Evolutionary conservation across 257 asterid genomes (phyloP).

Genomic region (Capsicum rhomboideum): DNA sequence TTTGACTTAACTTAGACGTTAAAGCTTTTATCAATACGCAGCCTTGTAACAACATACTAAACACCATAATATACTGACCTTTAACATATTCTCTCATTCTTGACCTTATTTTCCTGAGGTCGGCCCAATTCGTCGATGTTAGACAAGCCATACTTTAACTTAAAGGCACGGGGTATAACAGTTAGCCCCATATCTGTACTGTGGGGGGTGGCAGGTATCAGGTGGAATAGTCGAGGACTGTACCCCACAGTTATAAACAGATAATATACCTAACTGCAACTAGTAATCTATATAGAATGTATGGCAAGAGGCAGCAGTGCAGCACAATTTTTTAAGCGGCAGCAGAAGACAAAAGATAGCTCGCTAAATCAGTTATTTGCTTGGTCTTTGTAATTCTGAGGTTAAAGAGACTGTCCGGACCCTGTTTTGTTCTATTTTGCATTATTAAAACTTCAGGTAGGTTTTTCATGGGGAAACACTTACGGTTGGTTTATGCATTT

Average conservation of each 20-base stretch:
- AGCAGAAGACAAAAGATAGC: neutral
- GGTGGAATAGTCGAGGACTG: neutral
- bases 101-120: neutral
- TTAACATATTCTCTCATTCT: neutral
- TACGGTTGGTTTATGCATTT: neutral
- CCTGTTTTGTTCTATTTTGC: neutral
- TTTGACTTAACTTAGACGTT: neutral
- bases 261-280: neutral
- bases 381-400: neutral
- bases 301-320: neutral
- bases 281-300: neutral
- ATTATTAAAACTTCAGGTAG: neutral
- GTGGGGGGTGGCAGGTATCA: neutral
- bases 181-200: too few species aligned
- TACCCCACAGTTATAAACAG: neutral
- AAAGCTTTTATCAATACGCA: neutral
- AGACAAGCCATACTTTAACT: neutral
- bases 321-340: neutral
- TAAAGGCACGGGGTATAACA: neutral
- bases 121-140: neutral
- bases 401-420: neutral
- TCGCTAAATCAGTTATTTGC: neutral
- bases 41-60: neutral
- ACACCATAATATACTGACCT: neutral
- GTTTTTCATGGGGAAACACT: neutral